Evolutionary conservation across 257 asterid genomes (phyloP), one percentile per base, ranked within the genome.

Genomic region (Capsicum chinense): DNA sequence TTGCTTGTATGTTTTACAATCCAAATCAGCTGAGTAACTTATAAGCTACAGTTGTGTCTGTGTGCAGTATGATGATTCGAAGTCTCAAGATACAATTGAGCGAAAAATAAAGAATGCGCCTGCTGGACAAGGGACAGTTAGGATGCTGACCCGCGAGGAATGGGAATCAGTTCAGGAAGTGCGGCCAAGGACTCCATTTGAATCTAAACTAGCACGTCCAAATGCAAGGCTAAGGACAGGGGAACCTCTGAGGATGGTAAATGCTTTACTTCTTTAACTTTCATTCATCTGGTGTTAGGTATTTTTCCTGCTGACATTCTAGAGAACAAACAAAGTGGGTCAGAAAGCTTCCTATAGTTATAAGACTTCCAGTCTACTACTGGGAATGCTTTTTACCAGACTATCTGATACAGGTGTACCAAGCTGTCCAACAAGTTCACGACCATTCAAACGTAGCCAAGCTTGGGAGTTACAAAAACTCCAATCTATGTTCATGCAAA

Each of bases 81-180:
- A 82, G 67, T 90, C 94, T 39, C 98, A 93, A 85, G 98, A 94
- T 83, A 90, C 88, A 81, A 89, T 92, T 78, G 98, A 94, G 87
- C 83, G 88, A 59, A 93, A 92, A 87, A 92, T 94, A 87, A 88
- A 91, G 89, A 88, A 96, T 84, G 98, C 98, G 0, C 98, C 99
- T 73, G 92, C 92, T 84, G 99, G 95, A 67, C 95, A 91, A 89
- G 98, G 99, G 80, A 88, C 92, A 84, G 97, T 96, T 39, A 91
- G 99, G 91, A 94, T 96, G 98, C 95, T 96, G 63, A 83, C 87
- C 68, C 97, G 91, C 57, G 98, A 96, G 86, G 99, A 96, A 89
- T 96, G 99, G 98, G 98, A 96, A 21, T 88, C 83, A 70, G 83
- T 96, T 67, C 91, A 89, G 88, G 97, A 95, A 73, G 70, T 92